phyloP scores from a whole-genome alignment of 2,329 filamentous ascomycete species.

The Talaromyces amestolkiae region DNA sequence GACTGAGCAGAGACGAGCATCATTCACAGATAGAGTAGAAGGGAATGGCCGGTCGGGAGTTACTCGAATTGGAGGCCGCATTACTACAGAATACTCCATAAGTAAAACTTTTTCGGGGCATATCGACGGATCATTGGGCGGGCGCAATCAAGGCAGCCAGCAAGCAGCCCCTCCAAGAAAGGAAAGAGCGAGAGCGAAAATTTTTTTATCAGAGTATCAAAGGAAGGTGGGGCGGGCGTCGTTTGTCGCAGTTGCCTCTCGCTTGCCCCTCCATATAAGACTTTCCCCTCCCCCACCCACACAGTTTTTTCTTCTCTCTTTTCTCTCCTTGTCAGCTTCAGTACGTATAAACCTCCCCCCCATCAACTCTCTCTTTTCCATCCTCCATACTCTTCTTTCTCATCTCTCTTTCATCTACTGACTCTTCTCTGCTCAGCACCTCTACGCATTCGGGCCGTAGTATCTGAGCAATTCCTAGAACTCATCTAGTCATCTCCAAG shows the following conservation, averaged over 20 bases:
- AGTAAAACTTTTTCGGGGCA: neutral
- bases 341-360: slow-evolving; percentile 42
- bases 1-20: neutral
- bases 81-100: too few relatives aligned
- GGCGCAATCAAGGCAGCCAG: slow-evolving; percentile 4
- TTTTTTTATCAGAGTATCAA: slow-evolving; percentile 9
- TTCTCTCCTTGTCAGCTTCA: slow-evolving; percentile 45
- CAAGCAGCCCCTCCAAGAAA: slow-evolving; percentile 12
- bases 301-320: slow-evolving; percentile 34
- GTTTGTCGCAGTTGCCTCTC: slow-evolving; percentile 36
- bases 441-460: slow-evolving; percentile 52
- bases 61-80: neutral
- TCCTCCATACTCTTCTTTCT: slow-evolving; percentile 25
- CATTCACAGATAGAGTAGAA: neutral
- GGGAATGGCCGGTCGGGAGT: neutral
- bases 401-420: slow-evolving; percentile 23
- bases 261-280: slow-evolving; percentile 50
- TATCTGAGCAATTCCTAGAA: slow-evolving; percentile 48
- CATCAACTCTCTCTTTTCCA: slow-evolving; percentile 21
- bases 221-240: slow-evolving; percentile 24
- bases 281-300: slow-evolving; percentile 45
- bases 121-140: neutral
- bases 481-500: slow-evolving; percentile 48
- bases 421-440: slow-evolving; percentile 42
- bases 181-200: slow-evolving; percentile 21